These are phyloP conservation scores for Dactylellina parvicollis DNA, from an alignment of 2,329 filamentous ascomycete species.

Conservation along the genomic window DNA sequence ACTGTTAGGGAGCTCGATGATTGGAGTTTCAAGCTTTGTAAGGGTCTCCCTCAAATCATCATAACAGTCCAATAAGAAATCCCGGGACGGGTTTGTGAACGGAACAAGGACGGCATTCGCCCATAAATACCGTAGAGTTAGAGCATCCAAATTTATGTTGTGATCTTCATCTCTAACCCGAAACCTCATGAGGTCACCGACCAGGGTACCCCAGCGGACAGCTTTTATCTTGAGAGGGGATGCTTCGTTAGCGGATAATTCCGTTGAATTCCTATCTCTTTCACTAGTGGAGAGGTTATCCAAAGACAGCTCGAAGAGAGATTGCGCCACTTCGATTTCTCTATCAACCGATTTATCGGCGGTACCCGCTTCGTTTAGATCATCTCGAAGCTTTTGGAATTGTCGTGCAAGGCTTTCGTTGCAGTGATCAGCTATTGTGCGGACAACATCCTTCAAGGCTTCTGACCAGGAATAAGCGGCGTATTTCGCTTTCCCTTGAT, in stretches of 20 bases:
- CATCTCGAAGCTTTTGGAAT: constrained; percentile 54
- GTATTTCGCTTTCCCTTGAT: constrained; percentile 53
- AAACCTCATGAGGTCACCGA: constrained; percentile 57
- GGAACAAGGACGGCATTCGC: constrained; percentile 67
- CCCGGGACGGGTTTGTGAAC: constrained; percentile 56
- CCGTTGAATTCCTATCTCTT: constrained; percentile 54
- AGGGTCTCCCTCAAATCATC: constrained; percentile 69
- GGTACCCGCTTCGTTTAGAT: constrained; percentile 40
- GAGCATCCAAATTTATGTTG: constrained; percentile 55
- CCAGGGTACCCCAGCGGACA: constrained; percentile 56
- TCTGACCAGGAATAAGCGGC: constrained; percentile 57
- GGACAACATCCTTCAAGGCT: constrained; percentile 55
- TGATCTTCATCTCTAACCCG: constrained; percentile 55
- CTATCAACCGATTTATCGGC: constrained; percentile 12
- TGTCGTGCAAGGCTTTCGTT: constrained; percentile 55
- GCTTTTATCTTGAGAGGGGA: constrained; percentile 53
- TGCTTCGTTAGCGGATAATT: constrained; percentile 50
- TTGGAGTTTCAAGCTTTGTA: constrained; percentile 63
- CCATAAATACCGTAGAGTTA: constrained; percentile 69
- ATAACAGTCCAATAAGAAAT: constrained; percentile 57
- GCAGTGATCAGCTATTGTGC: constrained; percentile 54
- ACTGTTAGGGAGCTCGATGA: constrained; percentile 70
- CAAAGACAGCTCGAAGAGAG: constrained; percentile 71
- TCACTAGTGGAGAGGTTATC: constrained; percentile 63
- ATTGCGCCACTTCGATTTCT: constrained; percentile 65